A percentile compares a stretch with the other conserved stretches of the same genome.
These are phyloP conservation scores for Oemleria cerasiformis DNA, from an alignment of 306 rosid genomes.

Conservation along the genomic window DNA sequence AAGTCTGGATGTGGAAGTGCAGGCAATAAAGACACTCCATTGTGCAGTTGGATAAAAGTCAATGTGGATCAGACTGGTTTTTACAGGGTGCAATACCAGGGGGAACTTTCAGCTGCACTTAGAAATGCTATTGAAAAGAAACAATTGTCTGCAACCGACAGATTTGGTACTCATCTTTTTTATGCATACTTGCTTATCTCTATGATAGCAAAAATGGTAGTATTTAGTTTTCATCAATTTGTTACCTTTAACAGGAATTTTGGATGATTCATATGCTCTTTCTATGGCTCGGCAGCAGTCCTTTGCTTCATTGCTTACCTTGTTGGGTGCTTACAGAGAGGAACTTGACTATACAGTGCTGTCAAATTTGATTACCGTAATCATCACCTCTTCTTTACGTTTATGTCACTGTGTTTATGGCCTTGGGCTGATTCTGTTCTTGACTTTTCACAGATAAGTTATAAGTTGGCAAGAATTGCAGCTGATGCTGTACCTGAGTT, in stretches of 20 bases:
- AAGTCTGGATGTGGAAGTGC: slow-evolving; percentile 5
- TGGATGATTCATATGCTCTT: slow-evolving; percentile 87
- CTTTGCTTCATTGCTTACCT: slow-evolving; percentile 63
- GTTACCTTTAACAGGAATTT: slow-evolving; percentile 59
- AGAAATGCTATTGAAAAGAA: slow-evolving; percentile 69
- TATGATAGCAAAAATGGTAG: slow-evolving; percentile 13
- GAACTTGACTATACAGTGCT: slow-evolving; percentile 84
- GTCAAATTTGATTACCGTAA: slow-evolving; percentile 77
- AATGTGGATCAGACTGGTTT: slow-evolving; percentile 95
- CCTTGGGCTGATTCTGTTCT: slow-evolving; percentile 25
- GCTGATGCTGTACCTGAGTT: slow-evolving; percentile 81
- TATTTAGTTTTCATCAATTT: slow-evolving; percentile 11
- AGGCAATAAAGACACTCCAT: slow-evolving; percentile 30
- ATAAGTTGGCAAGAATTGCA: slow-evolving; percentile 48
- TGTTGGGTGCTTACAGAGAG: slow-evolving; percentile 75
- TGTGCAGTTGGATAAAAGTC: slow-evolving; percentile 66
- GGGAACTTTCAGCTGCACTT: slow-evolving; percentile 62
- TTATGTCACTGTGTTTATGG: slow-evolving; percentile 11
- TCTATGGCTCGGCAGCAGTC: slow-evolving; percentile 74
- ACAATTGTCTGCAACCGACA: slow-evolving; percentile 68
- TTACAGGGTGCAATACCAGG: slow-evolving; percentile 92
- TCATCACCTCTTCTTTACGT: slow-evolving; percentile 28
- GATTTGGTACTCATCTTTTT: slow-evolving; percentile 59
- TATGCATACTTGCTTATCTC: not conserved
- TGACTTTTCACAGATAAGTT: slow-evolving; percentile 52